A percentile compares a stretch with the other conserved stretches of the same genome.
Evolutionary conservation across 2,329 filamentous ascomycete genomes (phyloP).

Genomic region (Arthrinium phaeospermum): DNA sequence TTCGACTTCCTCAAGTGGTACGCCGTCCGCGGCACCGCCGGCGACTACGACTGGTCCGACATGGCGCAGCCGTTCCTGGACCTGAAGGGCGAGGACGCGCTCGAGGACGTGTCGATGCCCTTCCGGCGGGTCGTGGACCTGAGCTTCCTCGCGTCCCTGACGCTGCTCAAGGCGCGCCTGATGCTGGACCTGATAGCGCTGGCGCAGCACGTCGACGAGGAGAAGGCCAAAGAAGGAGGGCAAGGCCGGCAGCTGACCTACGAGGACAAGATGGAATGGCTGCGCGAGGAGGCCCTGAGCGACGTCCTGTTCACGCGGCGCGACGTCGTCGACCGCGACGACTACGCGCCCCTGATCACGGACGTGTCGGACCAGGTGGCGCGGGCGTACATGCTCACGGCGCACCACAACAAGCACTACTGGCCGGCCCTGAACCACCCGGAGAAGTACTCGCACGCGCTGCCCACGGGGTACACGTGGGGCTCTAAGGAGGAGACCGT

Average conservation of each 20-base stretch:
- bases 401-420: slow-evolving; percentile 28
- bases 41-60: slow-evolving; percentile 44
- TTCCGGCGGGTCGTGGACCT: slow-evolving; percentile 16
- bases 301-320: slow-evolving; percentile 28
- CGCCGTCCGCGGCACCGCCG: background rate
- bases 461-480: slow-evolving; percentile 18
- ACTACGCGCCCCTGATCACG: slow-evolving; percentile 22
- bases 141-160: slow-evolving; percentile 24
- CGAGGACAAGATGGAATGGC: slow-evolving; percentile 31
- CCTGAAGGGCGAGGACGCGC: slow-evolving; percentile 68
- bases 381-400: slow-evolving; percentile 20
- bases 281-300: slow-evolving; percentile 27
- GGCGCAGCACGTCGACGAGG: slow-evolving; percentile 21
- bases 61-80: slow-evolving; percentile 59
- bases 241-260: slow-evolving; percentile 18
- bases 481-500: slow-evolving; percentile 27
- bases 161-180: slow-evolving; percentile 29
- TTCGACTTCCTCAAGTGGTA: slow-evolving; percentile 34
- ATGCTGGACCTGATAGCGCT: slow-evolving; percentile 28
- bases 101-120: slow-evolving; percentile 46
- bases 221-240: background rate
- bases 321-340: slow-evolving; percentile 28
- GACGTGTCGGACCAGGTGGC: slow-evolving; percentile 25
- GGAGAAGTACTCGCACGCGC: slow-evolving; percentile 24
- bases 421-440: slow-evolving; percentile 28